A percentile compares a stretch with the other conserved stretches of the same genome.
Conservation (phyloP, 2,329 filamentous ascomycete species). For the Escovopsis weberi region DNA sequence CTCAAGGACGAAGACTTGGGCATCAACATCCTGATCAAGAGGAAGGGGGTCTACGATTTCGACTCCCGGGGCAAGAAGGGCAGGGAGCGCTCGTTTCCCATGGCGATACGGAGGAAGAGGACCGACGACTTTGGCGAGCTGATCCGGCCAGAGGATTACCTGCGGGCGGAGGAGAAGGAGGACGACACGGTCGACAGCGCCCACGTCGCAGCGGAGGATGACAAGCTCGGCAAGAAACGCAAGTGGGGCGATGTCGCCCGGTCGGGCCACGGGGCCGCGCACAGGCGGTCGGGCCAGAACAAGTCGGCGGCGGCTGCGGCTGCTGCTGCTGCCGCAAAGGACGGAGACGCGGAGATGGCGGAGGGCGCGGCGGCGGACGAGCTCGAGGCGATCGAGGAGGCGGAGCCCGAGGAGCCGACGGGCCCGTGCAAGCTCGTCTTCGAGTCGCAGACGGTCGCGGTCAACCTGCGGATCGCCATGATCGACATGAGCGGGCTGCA, state of each 20-base stretch:
- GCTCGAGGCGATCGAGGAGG: slow-evolving; percentile 43
- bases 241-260: slow-evolving; percentile 67
- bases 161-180: slow-evolving; percentile 83
- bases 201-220: slow-evolving; percentile 30
- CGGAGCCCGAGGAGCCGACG: slow-evolving; percentile 30
- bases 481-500: slow-evolving; percentile 88
- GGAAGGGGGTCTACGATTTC: slow-evolving; percentile 85
- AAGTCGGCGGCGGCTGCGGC: slow-evolving; percentile 20
- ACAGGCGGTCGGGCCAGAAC: slow-evolving; percentile 37
- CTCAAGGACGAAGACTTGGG: slow-evolving; percentile 83
- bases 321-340: slow-evolving; percentile 29
- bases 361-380: slow-evolving; percentile 35
- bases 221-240: slow-evolving; percentile 74
- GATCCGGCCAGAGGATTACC: slow-evolving; percentile 85
- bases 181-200: slow-evolving; percentile 46
- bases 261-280: slow-evolving; percentile 23
- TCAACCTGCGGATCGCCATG: slow-evolving; percentile 67
- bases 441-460: slow-evolving; percentile 44
- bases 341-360: slow-evolving; percentile 20
- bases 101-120: slow-evolving; percentile 63
- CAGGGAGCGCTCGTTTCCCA: slow-evolving; percentile 81
- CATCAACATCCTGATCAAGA: slow-evolving; percentile 76
- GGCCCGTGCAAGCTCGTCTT: slow-evolving; percentile 67
- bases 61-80: slow-evolving; percentile 86
- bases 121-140: slow-evolving; percentile 88